Percentiles rank a stretch among this genome's conserved stretches.
phyloP scores from a whole-genome alignment of 1,284 basidiomycete genomes.

The Sutorius eximius region DNA sequence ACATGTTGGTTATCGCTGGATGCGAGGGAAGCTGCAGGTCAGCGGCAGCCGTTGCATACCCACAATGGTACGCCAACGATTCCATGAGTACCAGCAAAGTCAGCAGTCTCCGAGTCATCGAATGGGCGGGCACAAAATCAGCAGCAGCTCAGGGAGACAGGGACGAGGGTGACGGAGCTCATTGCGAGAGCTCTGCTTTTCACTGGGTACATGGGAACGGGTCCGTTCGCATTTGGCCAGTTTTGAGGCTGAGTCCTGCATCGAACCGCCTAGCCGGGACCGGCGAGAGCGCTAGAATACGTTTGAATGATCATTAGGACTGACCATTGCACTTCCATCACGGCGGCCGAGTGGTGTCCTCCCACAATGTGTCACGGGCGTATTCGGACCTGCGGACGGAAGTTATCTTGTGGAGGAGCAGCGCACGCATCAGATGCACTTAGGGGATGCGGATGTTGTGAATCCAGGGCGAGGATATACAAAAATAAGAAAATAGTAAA shows the following conservation, averaged over 20 bases:
- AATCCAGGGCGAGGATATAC: constrained; percentile 19
- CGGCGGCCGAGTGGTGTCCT: constrained; percentile 1
- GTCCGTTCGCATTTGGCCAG: constrained; percentile 2
- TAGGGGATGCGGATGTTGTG: constrained; percentile 13
- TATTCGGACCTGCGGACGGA: constrained; percentile 10
- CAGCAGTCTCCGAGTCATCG: constrained; percentile 5
- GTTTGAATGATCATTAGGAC: background rate
- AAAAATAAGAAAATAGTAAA: constrained; percentile 16
- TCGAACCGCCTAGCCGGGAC: background rate
- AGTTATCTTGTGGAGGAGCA: constrained; percentile 14
- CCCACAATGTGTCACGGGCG: constrained; percentile 1
- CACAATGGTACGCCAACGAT: constrained; percentile 6
- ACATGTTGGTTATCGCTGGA: constrained; percentile 3
- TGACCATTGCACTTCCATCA: background rate
- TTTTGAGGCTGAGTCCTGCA: constrained; percentile 19
- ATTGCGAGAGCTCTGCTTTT: constrained; percentile 9
- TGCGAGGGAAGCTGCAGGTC: background rate
- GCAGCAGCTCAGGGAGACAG: constrained; percentile 5
- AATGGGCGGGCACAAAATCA: background rate
- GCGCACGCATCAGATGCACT: constrained; percentile 22
- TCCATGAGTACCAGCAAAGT: constrained; percentile 10
- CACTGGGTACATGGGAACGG: constrained; percentile 1
- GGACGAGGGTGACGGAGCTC: constrained; percentile 2
- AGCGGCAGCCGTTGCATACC: background rate
- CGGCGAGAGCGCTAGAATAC: background rate